Evolutionary conservation across 2,329 filamentous ascomycete species (phyloP), one percentile per base, ranked within the genome.

Genomic region (Phialemonium atrogriseum): DNA sequence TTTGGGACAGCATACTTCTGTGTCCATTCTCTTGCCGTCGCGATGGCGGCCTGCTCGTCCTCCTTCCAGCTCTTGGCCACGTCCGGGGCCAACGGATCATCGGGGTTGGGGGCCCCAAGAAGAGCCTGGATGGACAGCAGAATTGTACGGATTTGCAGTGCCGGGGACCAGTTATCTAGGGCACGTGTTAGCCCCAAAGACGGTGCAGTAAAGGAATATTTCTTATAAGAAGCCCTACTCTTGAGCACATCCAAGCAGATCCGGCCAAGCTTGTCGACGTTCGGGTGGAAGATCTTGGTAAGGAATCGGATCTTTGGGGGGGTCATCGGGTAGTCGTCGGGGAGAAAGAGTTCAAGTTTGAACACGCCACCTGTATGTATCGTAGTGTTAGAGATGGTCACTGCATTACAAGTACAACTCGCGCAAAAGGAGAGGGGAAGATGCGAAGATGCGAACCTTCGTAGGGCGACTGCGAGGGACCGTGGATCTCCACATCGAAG

Each of bases 11-110:
- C 88, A 54, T 91, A 85, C 47, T 81, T 80, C 55, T 72, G 70
- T 10, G 91, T 96, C 89, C 91, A 96, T 51, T 94, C 86, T 51
- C 73, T 81, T 11, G 89, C 89, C 7, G 87, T 96, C 43, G 83
- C 78, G 48, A 98, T 96, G 15, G 91, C 91, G 28, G 84, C 85
- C 42, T 79, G 78, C 60, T 96, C 85, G 51, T 98, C 80, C 51
- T 96, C 87, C 66, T 96, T 95, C 91, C 91, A 98, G 53, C 82
- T 80, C 67, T 96, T 93, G 21, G 91, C 91, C 24, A 98, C 91
- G 44, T 98, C 89, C 53, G 94, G 93, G 30, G 91, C 93, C 24
- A 98, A 76, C n/a, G 91, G 93, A 53, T 98, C 91, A 51, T 98
- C 91, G 18, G 93, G 91, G 60, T 98, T 98, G 10, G 91, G 91